phyloP scores from a whole-genome alignment of 768 basidiomycete genomes.

The Pleurotus eryngii region DNA sequence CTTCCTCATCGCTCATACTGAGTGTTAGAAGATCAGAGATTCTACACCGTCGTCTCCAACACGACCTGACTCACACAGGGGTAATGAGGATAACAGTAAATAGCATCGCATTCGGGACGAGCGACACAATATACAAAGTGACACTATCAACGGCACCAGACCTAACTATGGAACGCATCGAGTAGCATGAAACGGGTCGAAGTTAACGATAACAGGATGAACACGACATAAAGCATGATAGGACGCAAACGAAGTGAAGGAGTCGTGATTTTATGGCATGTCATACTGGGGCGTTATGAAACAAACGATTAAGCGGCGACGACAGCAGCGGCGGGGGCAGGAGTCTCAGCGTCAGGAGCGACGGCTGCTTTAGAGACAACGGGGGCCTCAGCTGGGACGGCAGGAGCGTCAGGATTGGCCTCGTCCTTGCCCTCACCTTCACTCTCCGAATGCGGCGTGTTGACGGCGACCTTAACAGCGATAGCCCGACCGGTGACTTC shows the following conservation, averaged over 20 bases:
- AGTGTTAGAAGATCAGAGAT: conserved; percentile 8
- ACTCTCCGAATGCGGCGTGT: conserved; percentile 64
- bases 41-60: no score
- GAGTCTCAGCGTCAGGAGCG: no score
- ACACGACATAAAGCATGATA: conserved; percentile 6
- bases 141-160: conserved; percentile 42
- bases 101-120: conserved; percentile 8
- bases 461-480: conserved; percentile 95
- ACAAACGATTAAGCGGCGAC: conserved; percentile 16
- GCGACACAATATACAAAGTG: conserved; percentile 15
- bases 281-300: neutral
- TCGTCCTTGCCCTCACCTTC: conserved; percentile 34
- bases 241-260: conserved; percentile 12
- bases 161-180: conserved; percentile 5
- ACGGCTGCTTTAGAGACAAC: neutral
- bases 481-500: conserved; percentile 83
- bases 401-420: conserved; percentile 18
- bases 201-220: conserved; percentile 7
- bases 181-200: conserved; percentile 7
- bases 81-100: conserved; percentile 16
- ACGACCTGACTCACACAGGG: conserved; percentile 27
- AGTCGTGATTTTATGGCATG: conserved; percentile 9
- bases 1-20: conserved; percentile 73
- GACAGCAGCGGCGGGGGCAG: conserved; percentile 6
- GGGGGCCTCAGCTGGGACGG: neutral